Evolutionary conservation across 768 basidiomycete species (phyloP).

Genomic region (Lentinula detonsa): DNA sequence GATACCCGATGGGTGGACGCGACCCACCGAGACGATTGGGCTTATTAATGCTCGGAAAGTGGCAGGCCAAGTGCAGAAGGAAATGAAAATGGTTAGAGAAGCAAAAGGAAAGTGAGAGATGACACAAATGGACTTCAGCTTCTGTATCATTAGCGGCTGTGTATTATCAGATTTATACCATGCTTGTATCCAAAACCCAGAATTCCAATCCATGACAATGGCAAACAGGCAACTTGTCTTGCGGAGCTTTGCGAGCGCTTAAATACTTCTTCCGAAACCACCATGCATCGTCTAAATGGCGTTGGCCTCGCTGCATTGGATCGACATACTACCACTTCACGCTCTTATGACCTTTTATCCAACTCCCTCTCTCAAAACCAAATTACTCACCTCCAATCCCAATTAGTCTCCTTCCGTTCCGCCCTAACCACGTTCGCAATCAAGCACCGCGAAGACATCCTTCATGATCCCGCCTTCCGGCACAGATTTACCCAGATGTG

Average conservation of each 20-base stretch:
- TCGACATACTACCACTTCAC: conserved; percentile 74
- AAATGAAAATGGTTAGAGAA: background rate
- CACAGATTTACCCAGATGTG: conserved; percentile 97
- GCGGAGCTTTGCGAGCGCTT: background rate
- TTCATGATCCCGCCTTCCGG: conserved; percentile 78
- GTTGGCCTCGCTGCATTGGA: conserved; percentile 88
- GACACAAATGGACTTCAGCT: too few relatives aligned
- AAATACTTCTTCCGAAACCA: background rate
- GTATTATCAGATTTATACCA: too few relatives aligned
- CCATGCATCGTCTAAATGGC: conserved; percentile 71
- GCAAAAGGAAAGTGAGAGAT: background rate
- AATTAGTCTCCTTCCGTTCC: conserved; percentile 79
- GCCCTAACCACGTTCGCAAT: conserved; percentile 76
- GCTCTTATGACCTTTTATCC: conserved; percentile 80
- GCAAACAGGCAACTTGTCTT: too few relatives aligned
- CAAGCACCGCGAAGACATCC: conserved; percentile 80
- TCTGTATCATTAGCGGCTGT: too few relatives aligned
- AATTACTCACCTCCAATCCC: conserved; percentile 70
- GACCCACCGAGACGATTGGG: conserved; percentile 20
- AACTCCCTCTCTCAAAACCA: conserved; percentile 71
- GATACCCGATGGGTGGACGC: conserved; percentile 55
- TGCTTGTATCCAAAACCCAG: too few relatives aligned
- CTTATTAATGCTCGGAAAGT: conserved; percentile 16
- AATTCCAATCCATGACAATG: too few relatives aligned
- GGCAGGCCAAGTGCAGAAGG: background rate